Evolutionary conservation across 192 early-diverging fungal species (phyloP), one percentile per base, ranked within the genome.

Genomic region (Umbelopsis vinacea): DNA sequence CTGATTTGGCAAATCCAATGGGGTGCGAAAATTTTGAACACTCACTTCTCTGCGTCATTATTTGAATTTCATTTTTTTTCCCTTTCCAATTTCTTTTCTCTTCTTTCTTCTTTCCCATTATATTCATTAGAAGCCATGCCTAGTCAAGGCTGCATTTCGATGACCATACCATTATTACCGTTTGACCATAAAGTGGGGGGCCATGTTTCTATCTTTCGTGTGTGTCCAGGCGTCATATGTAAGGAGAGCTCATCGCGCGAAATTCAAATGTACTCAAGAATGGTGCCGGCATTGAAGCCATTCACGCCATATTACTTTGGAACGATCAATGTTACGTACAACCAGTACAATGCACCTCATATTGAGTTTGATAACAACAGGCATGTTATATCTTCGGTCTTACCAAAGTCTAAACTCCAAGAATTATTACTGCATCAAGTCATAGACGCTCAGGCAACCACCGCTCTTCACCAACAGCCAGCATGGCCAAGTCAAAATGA

Each of bases 231-330:
- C 77, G 95, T 94, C 12, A 89, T 98, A 33, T 98, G 93, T 82
- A 98, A 98, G 75, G 93, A 94, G 23, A 85, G 96, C 66, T 90
- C 93, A 63, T 76, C 81, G 69, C 84, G 87, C 43, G 96, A 98
- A 70, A 86, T 88, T 38, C 81, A 84, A 29, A 96, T 98, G 78
- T 98, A 98, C 83, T 95, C 97, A 69, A 83, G 82, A 26, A 78
- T 98, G 17, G 91, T 90, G 73, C 92, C 92, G 5, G 88, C 93
- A 73, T 81, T 98, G 33, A 87, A 90, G 69, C 85, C 85, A 15
- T 98, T 95, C 79, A 90, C 97, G 50, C 93, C 96, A 24, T 89
- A 89, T 57, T 98, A 95, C 76, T 79, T 95, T 55, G 95, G 96
- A 19, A 88, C 94, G 12, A 85, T 98, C 38, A 96, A 96, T 75